Evolutionary conservation across 768 basidiomycete species (phyloP), one percentile per base, ranked within the genome.

Genomic region (Dendrothele bispora): DNA sequence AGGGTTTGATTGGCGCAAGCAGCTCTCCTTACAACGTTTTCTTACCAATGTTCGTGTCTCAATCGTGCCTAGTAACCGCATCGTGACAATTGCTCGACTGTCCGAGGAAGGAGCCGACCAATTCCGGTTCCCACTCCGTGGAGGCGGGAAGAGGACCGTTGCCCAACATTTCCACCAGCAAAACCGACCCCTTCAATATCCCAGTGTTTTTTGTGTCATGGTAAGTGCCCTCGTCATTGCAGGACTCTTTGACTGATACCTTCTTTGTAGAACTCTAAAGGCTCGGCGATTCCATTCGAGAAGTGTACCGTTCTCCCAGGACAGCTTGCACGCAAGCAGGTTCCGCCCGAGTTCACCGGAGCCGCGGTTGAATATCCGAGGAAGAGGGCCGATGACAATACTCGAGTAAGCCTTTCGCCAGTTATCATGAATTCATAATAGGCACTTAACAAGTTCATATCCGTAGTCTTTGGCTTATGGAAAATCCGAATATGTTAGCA

Each of bases 281-380:
- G 78, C 1, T 87, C 88, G 0, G 57, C 83, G 26, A 70, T 87
- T 3, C 88, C 88, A 0, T 61, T 91, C 0, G 88, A 91, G 54
- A 61, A 81, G 2, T 90, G 88, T 57, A 63, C 59, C 0, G 83
- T 91, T 3, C 71, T 75, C 0, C 59, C 71, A 0, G 88, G 87
- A 0, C 88, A 91, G 55, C 78, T 88, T 30, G 82, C 86, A 74
- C 74, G 80, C 34, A 87, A 84, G 53, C 82, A 86, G 40, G 69
- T 91, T 0, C 86, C 87, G 0, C 69, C 80, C 0, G 84, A 88
- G 36, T 82, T 82, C 56, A 83, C 82, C 0, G 77, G 74, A 41
- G 71, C 75, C 1, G 75, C 89, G 3, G 71, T 89, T 1, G 72
- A 73, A 0, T 90, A 91, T 51, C 76, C 88, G 0, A 86, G 84